Evolutionary conservation across 805 yeast genomes (phyloP).

Genomic region (Yarrowia deformans): DNA sequence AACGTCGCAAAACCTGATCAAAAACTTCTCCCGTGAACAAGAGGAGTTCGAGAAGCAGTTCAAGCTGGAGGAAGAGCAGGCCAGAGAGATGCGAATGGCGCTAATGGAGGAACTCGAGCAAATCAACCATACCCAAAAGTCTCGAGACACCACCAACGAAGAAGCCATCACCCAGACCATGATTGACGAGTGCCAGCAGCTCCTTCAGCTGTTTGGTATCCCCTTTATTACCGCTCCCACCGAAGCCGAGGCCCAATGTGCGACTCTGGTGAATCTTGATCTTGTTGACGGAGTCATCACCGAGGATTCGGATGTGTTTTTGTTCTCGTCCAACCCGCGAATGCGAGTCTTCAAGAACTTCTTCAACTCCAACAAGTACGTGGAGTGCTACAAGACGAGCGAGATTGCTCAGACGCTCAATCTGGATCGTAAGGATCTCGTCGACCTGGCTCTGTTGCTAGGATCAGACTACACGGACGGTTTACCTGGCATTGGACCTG

Average conservation of each 20-base stretch:
- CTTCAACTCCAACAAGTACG: conserved; percentile 92
- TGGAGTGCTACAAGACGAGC: conserved; percentile 74
- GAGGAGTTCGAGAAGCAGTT: conserved; percentile 49
- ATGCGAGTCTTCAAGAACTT: conserved; percentile 77
- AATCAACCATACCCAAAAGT: conserved; percentile 74
- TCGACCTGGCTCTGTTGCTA: conserved; percentile 79
- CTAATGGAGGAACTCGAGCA: conserved; percentile 72
- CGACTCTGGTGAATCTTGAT: conserved; percentile 68
- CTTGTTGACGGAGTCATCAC: conserved; percentile 95
- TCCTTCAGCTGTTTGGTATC: conserved; percentile 85
- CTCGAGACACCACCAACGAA: conserved; percentile 2
- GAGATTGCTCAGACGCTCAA: conserved; percentile 72
- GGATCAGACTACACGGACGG: conserved; percentile 98
- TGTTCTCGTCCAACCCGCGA: conserved; percentile 78
- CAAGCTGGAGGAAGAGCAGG: conserved; percentile 66
- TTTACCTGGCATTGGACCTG: conserved; percentile 92
- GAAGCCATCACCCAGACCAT: conserved; percentile 88
- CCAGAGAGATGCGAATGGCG: conserved; percentile 67
- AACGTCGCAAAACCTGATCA: conserved; percentile 35
- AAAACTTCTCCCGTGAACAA: conserved; percentile 28
- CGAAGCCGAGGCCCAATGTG: conserved; percentile 99
- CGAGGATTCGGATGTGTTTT: conserved; percentile 95
- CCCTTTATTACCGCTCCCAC: conserved; percentile 96
- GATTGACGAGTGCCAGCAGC: conserved; percentile 90
- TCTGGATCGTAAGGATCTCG: conserved; percentile 65